Percentiles rank a stretch among this genome's conserved stretches.
phyloP scores from a whole-genome alignment of 2,329 filamentous ascomycete species.

The Stemphylium beticola region DNA sequence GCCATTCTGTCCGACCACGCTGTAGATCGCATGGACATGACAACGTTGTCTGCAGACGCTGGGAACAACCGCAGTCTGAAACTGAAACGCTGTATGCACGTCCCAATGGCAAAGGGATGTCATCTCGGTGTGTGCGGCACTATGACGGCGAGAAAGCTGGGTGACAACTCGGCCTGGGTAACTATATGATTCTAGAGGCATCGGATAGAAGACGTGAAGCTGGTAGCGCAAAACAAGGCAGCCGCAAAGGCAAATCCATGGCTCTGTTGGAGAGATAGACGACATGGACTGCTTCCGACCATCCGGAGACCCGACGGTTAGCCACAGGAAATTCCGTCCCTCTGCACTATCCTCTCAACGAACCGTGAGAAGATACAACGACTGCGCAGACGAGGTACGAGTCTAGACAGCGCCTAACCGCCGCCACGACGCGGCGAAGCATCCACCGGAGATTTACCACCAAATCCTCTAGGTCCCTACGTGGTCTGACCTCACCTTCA shows the following conservation, averaged over 20 bases:
- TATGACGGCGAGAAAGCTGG: too few relatives aligned
- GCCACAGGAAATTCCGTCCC: constrained; percentile 9
- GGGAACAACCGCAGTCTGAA: background rate
- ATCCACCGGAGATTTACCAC: constrained; percentile 14
- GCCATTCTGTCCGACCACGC: constrained; percentile 8
- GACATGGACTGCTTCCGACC: constrained; percentile 6
- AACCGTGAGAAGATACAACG: constrained; percentile 2
- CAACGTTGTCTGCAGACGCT: background rate
- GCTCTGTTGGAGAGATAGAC: constrained; percentile 6
- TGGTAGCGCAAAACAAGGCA: background rate
- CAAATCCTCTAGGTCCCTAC: constrained; percentile 10
- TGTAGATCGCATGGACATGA: constrained; percentile 1
- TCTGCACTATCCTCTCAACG: constrained; percentile 1
- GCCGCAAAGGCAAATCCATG: background rate
- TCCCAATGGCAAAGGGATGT: background rate
- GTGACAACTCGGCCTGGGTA: too few relatives aligned
- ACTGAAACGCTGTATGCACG: constrained; percentile 8
- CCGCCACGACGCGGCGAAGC: constrained; percentile 19
- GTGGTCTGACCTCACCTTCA: constrained; percentile 14
- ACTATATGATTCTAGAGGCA: too few relatives aligned
- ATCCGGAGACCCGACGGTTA: constrained; percentile 1
- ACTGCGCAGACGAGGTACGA: constrained; percentile 7
- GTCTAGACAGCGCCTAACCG: constrained; percentile 16
- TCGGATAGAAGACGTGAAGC: too few relatives aligned
- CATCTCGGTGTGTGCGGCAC: background rate